Base-by-base conservation (phyloP, 805 yeast genomes). In the Teunomyces atbi region DNA sequence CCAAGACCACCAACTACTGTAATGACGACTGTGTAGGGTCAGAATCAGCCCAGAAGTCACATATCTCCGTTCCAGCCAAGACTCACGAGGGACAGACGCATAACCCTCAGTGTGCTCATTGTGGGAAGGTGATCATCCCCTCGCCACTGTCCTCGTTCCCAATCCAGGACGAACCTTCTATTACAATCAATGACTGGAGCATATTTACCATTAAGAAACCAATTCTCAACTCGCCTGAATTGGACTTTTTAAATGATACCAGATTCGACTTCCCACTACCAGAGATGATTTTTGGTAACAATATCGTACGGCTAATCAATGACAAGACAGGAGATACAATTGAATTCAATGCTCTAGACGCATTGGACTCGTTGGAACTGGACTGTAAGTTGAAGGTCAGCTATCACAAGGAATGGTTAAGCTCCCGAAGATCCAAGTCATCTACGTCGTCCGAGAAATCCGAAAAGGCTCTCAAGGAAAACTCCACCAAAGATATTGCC, bases 231-330 rank as follows among this genome's bases (percentile, higher is more conserved):
- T 74, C 90, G 1, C 71, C 64, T 1, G 96, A 90, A 59, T 77
- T 92, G 46, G 96, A 89, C 47, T 66, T 65, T 2, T 77, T 84
- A 58, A 86, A 82, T 62, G 78, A 77, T 4, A 52, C 60, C 10
- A 61, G 82, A 44, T 75, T 85, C 44, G 82, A 82, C 12, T 80
- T 92, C 50, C 96, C 98, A 0, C 67, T 92, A 36, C 99, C 99
- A 0, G 99, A 94, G 63, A 94, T 94, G 98, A 90, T 94, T 5
- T 94, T 94, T 68, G 98, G 98, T 7, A 81, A 87, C 54, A 91
- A 87, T 60, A 66, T 67, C 46, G 81, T 90, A 8, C 77, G 73
- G 42, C 60, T 90, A 8, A 71, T 62, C 4, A 62, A 70, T 46
- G 73, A 68, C 35, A 59, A 58, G 39, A 58, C 65, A 1, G 65